Conservation (phyloP, 176 grass and related monocot species). For the Musa acuminata region DNA sequence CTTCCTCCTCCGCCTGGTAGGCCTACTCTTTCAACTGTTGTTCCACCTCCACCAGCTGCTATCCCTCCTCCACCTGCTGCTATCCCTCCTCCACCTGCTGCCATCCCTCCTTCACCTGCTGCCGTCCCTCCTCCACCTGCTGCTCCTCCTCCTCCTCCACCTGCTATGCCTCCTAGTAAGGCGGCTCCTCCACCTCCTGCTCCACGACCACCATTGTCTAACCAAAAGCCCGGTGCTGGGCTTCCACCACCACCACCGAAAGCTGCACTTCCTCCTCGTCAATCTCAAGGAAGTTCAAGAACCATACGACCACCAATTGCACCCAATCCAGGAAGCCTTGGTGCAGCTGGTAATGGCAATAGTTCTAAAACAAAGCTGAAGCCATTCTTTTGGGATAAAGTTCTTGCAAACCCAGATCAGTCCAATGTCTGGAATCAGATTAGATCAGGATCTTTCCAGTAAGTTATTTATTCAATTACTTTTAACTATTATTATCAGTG, state of each 20-base stretch:
- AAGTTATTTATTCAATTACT: constrained; percentile 26
- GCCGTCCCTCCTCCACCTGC: neutral
- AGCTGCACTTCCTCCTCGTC: constrained; percentile 7
- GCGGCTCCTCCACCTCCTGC: constrained; percentile 30
- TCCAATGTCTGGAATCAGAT: constrained; percentile 71
- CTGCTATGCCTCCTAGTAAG: constrained; percentile 13
- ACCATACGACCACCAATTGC: neutral
- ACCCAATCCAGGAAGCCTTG: constrained; percentile 4
- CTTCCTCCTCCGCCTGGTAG: constrained; percentile 13
- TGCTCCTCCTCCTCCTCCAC: constrained; percentile 23
- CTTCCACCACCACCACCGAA: constrained; percentile 23
- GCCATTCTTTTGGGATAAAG: constrained; percentile 98
- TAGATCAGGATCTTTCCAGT: constrained; percentile 79
- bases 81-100: constrained; percentile 6
- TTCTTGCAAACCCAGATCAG: constrained; percentile 48
- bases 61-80: constrained; percentile 3
- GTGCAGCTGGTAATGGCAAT: constrained; percentile 16
- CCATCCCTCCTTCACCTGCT: constrained; percentile 23
- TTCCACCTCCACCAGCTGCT: constrained; percentile 12
- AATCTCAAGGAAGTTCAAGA: constrained; percentile 27
- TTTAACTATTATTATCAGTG: neutral
- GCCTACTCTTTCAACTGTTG: constrained; percentile 8
- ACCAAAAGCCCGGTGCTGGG: constrained; percentile 8
- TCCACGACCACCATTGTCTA: constrained; percentile 35
- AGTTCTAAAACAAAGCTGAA: constrained; percentile 81